Conservation (phyloP, 2,329 filamentous ascomycete genomes). For the Diaporthe vaccinii region DNA sequence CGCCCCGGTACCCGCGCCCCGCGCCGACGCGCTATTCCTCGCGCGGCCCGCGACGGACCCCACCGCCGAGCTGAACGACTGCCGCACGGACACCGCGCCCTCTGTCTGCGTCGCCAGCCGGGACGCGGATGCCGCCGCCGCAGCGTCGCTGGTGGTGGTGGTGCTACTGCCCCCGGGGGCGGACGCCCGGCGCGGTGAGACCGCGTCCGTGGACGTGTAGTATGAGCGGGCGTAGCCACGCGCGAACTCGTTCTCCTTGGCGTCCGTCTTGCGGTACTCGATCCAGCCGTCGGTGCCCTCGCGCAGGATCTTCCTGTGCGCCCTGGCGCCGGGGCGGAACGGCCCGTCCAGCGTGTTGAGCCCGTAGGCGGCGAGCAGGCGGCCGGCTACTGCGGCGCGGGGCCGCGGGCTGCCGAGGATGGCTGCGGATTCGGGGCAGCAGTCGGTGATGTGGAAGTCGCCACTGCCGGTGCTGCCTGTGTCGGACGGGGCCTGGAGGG, state of each 20-base stretch:
- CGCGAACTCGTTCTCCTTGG: conserved; percentile 59
- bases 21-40: background rate
- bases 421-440: conserved; percentile 40
- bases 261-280: conserved; percentile 62
- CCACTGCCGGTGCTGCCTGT: background rate
- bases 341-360: conserved; percentile 64
- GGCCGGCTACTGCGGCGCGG: conserved; percentile 56
- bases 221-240: conserved; percentile 68
- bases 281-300: conserved; percentile 63
- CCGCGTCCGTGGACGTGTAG: conserved; percentile 53
- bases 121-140: conserved; percentile 39
- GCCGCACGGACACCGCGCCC: background rate
- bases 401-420: conserved; percentile 33
- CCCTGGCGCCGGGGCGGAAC: conserved; percentile 63
- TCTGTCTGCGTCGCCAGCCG: background rate
- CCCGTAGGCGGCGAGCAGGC: conserved; percentile 68
- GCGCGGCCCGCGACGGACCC: conserved; percentile 20
- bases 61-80: conserved; percentile 14
- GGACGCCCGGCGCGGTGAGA: conserved; percentile 13
- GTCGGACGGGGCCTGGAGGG: conserved; percentile 26
- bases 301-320: conserved; percentile 64
- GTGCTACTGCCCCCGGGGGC: background rate
- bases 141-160: conserved; percentile 40
- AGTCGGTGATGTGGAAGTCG: conserved; percentile 39
- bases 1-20: background rate